A percentile compares a stretch with the other conserved stretches of the same genome.
Evolutionary conservation across 768 basidiomycete species (phyloP).

Genomic region (Suillus variegatus): DNA sequence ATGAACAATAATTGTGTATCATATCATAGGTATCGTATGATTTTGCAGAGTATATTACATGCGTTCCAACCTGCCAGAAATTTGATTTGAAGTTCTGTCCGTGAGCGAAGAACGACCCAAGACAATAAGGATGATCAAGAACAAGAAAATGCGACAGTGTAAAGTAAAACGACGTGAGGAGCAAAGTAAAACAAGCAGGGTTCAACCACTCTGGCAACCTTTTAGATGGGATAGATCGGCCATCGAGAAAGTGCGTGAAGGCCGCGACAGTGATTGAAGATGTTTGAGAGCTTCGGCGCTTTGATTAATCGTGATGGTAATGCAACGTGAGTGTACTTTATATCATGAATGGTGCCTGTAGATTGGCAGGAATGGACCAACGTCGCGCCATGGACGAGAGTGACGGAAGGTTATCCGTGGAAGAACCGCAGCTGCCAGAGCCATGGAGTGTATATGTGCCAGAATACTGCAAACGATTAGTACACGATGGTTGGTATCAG

Average conservation of each 20-base stretch:
- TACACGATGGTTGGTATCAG: background rate
- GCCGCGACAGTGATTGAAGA: background rate
- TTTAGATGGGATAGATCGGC: constrained; percentile 8
- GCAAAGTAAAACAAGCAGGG: constrained; percentile 4
- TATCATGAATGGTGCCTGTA: constrained; percentile 36
- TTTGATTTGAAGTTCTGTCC: constrained; percentile 29
- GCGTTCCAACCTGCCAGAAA: constrained; percentile 31
- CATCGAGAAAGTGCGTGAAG: background rate
- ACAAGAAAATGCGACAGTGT: constrained; percentile 30
- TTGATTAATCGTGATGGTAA: constrained; percentile 1
- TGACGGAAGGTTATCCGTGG: constrained; percentile 33
- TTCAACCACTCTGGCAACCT: background rate
- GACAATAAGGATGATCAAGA: constrained; percentile 28
- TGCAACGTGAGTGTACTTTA: constrained; percentile 22
- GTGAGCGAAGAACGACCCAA: constrained; percentile 15
- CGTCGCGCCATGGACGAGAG: constrained; percentile 39
- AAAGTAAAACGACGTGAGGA: background rate
- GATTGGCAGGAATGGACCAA: constrained; percentile 36
- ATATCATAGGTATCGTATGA: constrained; percentile 29
- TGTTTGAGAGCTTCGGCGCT: background rate
- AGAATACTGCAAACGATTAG: constrained; percentile 19
- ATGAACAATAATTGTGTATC: constrained; percentile 15
- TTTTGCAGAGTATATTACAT: constrained; percentile 31
- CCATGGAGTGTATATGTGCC: constrained; percentile 26
- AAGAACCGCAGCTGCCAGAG: constrained; percentile 29